Evolutionary conservation across 345 rosid species (phyloP).

Genomic region (Isatis tinctoria): DNA sequence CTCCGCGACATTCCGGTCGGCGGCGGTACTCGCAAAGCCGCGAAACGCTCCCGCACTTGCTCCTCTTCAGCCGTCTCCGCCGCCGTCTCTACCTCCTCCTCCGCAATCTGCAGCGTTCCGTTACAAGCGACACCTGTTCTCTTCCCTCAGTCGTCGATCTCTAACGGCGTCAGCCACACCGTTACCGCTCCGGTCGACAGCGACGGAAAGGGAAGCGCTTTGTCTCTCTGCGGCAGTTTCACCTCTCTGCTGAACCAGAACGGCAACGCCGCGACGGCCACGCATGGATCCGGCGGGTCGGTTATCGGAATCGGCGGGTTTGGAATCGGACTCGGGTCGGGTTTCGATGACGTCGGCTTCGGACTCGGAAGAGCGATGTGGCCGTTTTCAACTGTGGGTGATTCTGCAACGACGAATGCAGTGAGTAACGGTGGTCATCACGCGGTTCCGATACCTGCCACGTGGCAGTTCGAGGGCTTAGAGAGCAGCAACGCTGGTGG

Average conservation of each 20-base stretch:
- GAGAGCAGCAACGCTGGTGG: slow-evolving; percentile 38
- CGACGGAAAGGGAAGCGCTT: slow-evolving; percentile 26
- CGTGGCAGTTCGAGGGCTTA: slow-evolving; percentile 84
- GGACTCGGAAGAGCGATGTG: slow-evolving; percentile 80
- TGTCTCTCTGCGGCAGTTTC: slow-evolving; percentile 44
- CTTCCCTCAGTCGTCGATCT: slow-evolving; percentile 37
- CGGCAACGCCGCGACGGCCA: slow-evolving; percentile 32
- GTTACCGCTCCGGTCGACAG: neutral
- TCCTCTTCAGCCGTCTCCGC: slow-evolving; percentile 15
- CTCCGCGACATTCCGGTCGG: slow-evolving; percentile 81
- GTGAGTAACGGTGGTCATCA: slow-evolving; percentile 29
- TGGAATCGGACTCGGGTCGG: slow-evolving; percentile 62
- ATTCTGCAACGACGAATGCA: slow-evolving; percentile 23
- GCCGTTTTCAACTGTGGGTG: slow-evolving; percentile 43
- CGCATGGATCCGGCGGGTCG: slow-evolving; percentile 55
- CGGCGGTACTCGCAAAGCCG: slow-evolving; percentile 78
- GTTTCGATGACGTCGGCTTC: slow-evolving; percentile 59
- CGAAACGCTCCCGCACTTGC: slow-evolving; percentile 67
- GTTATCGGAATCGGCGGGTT: slow-evolving; percentile 65
- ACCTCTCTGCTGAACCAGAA: slow-evolving; percentile 69
- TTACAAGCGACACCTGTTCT: slow-evolving; percentile 49
- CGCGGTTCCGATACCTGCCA: slow-evolving; percentile 33
- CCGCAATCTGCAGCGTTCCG: slow-evolving; percentile 23
- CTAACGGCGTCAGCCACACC: slow-evolving; percentile 21
- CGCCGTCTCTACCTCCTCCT: slow-evolving; percentile 28